Evolutionary conservation across 2,329 filamentous ascomycete genomes (phyloP), one percentile per base, ranked within the genome.

Genomic region (Phyllachora maydis): DNA sequence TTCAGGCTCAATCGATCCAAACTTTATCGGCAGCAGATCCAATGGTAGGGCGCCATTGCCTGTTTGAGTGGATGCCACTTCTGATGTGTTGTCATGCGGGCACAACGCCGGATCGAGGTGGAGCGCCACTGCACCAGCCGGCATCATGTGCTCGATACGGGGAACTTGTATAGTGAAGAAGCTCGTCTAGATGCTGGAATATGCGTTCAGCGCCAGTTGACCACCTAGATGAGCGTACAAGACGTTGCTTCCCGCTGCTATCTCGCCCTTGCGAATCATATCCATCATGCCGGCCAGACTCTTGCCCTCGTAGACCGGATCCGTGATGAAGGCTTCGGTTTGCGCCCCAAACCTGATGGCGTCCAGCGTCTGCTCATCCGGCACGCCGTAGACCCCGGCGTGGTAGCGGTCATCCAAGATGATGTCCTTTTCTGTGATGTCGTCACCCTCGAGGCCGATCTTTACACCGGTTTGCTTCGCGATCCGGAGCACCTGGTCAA

Each of bases 231-330:
- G 73, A 2, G 70, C 71, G 43, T 76, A 79, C 28, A 79, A 38
- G 16, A 78, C 63, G 35, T 72, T 74, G n/a, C 65, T 65, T 1
- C 56, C 56, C 4, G 46, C 43, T 0, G 39, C 19, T 28, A 78
- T 66, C 40, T 70, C 63, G 0, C 61, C 69, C 23, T 58, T 63
- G 31, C 49, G 57, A 11, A 76, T 63, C 49, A 77, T 47, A 39
- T 70, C 68, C 33, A 77, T 63, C 68, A 78, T 59, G 0, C 72
- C 73, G 4, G 70, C 70, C 41, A 79, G 47, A 34, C 65, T 74
- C 59, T 79, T 79, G 1, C 74, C 74, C 46, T 77, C 72, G 36
- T 79, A 79, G 2, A 79, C 73, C 0, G 72, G 73, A 38, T 79
- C 73, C 0, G 71, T 78, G 31, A 79, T 73, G 35, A 79, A 69